Base-by-base conservation (phyloP, 805 yeast genomes). In the Lachancea cidri region DNA sequence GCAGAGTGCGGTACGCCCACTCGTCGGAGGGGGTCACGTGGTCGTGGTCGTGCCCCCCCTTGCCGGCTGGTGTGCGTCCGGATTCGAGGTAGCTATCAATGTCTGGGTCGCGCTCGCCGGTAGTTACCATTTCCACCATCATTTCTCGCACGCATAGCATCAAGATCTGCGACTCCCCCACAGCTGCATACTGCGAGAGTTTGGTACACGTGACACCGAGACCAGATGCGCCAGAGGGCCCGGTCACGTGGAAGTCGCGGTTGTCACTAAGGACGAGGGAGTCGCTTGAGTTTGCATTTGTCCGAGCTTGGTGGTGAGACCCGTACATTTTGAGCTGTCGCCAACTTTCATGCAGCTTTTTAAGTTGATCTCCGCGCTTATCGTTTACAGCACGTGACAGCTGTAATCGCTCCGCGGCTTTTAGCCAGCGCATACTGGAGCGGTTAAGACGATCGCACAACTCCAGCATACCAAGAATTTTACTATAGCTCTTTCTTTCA, bases 381-480 rank as follows among this genome's bases (percentile, higher is more conserved):
- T 60, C 63, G 36, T 60, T 62, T 37, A 55, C 53, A 7, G 61
- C 43, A 39, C 65, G 50, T 13, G 64, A 46, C 29, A 55, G 38
- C 30, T 59, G 58, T 13, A 53, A 29, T 7, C 18, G 30, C 39
- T 61, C 60, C 8, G 41, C 39, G 7, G 38, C 38, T 22, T 49
- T 49, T 33, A 68, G 51, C 53, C 68, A 68, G 45, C 67, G 67
- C 6, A 73, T 64, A 24, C 72, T 46, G 1, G 95, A 85, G 37
- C 67, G 59, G 2, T 61, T 52, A 34, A 86, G 49, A 37, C 79
- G 68, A 9, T 59, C 53, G 13, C 76, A 76, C 48, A 89, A 79
- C 16, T 77, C 77, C 15, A 83, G 52, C 59, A 87, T 77, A 1
- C 87, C 82, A 20, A 72, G 68, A 14, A 87, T 53, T 55, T 87